Evolutionary conservation across 176 grass and related monocot genomes (phyloP).

Genomic region (Elaeis guineensis): DNA sequence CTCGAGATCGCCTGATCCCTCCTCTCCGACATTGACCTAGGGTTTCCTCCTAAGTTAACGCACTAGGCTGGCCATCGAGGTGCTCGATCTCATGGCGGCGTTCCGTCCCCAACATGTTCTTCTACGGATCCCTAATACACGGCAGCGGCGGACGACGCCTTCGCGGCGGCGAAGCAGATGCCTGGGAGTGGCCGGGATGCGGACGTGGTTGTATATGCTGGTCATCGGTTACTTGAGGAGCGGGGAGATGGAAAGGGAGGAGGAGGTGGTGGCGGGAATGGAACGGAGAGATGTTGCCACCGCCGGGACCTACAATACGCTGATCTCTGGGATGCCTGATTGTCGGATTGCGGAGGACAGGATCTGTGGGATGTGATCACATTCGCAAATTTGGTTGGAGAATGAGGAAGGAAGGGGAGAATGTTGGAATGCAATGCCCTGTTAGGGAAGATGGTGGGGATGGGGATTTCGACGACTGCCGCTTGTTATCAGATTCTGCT

Average conservation of each 20-base stretch:
- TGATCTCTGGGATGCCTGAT: neutral
- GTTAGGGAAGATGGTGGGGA: constrained; percentile 6
- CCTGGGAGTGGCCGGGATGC: neutral
- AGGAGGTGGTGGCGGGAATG: neutral
- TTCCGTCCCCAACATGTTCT: neutral
- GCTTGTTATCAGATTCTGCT: constrained; percentile 5
- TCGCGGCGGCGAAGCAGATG: neutral
- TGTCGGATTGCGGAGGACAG: neutral
- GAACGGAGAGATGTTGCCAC: too few species aligned
- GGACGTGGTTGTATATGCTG: neutral
- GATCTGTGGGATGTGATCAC: constrained; percentile 1
- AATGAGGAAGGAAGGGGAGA: neutral
- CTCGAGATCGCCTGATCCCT: too few species aligned
- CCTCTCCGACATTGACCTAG: too few species aligned
- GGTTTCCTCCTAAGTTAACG: too few species aligned
- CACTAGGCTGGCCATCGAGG: too few species aligned
- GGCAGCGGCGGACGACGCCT: neutral
- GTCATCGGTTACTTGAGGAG: neutral
- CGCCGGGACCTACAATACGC: constrained; percentile 2
- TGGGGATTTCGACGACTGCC: neutral
- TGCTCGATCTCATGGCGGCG: neutral
- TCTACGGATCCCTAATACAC: constrained; percentile 7
- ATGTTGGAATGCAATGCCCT: neutral
- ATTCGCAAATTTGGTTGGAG: constrained; percentile 9
- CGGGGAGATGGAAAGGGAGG: neutral